Evolutionary conservation across 108 stramenopile species (phyloP).

Genomic region (Conticribra weissflogii): DNA sequence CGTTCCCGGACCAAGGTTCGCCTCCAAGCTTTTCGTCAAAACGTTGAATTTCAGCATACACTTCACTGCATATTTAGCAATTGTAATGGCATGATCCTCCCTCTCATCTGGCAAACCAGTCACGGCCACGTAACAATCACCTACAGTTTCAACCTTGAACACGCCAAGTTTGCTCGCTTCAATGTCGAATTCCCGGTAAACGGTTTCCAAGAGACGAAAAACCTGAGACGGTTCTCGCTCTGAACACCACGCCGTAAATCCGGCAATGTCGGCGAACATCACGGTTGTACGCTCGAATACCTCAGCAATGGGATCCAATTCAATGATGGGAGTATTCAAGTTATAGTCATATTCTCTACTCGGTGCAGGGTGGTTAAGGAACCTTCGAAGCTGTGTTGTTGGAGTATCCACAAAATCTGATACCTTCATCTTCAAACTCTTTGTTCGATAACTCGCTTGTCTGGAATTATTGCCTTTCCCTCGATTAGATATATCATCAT

Average conservation of each 20-base stretch:
- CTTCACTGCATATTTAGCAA: constrained; percentile 56
- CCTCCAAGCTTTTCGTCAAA: constrained; percentile 23
- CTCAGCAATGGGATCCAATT: constrained; percentile 25
- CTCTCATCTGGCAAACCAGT: constrained; percentile 59
- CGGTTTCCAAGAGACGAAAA: constrained; percentile 59
- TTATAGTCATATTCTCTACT: constrained; percentile 4
- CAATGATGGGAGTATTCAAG: neutral
- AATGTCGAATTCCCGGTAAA: constrained; percentile 63
- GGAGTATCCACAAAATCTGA: constrained; percentile 4
- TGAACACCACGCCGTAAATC: constrained; percentile 61
- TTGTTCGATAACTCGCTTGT: neutral
- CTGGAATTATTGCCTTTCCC: neutral
- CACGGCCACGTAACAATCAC: constrained; percentile 71
- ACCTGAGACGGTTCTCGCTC: constrained; percentile 58
- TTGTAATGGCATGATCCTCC: constrained; percentile 60
- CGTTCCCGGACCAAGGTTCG: constrained; percentile 41
- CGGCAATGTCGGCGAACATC: constrained; percentile 42
- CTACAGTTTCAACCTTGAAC: constrained; percentile 60
- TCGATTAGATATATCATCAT: neutral
- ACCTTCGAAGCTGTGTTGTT: neutral
- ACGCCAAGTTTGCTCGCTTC: constrained; percentile 51
- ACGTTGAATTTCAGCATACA: constrained; percentile 54
- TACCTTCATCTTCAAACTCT: neutral
- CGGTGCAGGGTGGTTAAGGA: neutral
- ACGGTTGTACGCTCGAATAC: constrained; percentile 29